Conservation (phyloP, 192 early-diverging fungal species). For the Podila minutissima region DNA sequence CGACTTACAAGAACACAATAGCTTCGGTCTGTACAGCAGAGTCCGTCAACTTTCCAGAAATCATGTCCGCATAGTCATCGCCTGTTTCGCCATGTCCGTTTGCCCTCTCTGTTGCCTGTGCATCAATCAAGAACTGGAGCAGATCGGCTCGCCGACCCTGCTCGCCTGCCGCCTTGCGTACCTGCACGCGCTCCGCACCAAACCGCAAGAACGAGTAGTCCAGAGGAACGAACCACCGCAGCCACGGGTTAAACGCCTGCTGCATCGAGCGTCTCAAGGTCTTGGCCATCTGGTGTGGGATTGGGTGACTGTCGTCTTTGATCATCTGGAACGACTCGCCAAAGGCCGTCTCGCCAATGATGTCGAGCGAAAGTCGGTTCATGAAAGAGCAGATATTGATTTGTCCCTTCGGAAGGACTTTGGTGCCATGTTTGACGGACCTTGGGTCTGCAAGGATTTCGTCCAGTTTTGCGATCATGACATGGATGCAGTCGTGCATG, state of each 20-base stretch:
- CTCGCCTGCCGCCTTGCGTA: constrained; percentile 2
- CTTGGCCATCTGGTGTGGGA: constrained; percentile 43
- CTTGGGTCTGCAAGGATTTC: constrained; percentile 12
- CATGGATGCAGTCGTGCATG: constrained; percentile 34
- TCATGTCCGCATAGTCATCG: constrained; percentile 33
- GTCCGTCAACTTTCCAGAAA: constrained; percentile 40
- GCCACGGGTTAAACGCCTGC: constrained; percentile 24
- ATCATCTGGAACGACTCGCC: constrained; percentile 62
- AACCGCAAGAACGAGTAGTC: constrained; percentile 24
- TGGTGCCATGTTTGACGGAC: not conserved
- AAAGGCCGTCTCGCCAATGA: constrained; percentile 64
- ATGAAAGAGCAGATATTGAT: constrained; percentile 54
- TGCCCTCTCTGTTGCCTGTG: constrained; percentile 29
- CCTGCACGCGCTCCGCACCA: constrained; percentile 2
- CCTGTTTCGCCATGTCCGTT: constrained; percentile 37
- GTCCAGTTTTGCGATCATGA: constrained; percentile 36
- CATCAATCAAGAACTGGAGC: constrained; percentile 57
- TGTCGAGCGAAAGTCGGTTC: constrained; percentile 53
- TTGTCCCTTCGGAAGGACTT: constrained; percentile 11
- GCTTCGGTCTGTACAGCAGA: constrained; percentile 53
- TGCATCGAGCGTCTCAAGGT: constrained; percentile 28
- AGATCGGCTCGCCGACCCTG: constrained; percentile 47
- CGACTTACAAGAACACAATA: constrained; percentile 42
- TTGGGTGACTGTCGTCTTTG: constrained; percentile 52
- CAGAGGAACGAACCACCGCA: constrained; percentile 11